Evolutionary conservation across 2,329 filamentous ascomycete species (phyloP), one percentile per base, ranked within the genome.

Genomic region (Penicillium sp.): DNA sequence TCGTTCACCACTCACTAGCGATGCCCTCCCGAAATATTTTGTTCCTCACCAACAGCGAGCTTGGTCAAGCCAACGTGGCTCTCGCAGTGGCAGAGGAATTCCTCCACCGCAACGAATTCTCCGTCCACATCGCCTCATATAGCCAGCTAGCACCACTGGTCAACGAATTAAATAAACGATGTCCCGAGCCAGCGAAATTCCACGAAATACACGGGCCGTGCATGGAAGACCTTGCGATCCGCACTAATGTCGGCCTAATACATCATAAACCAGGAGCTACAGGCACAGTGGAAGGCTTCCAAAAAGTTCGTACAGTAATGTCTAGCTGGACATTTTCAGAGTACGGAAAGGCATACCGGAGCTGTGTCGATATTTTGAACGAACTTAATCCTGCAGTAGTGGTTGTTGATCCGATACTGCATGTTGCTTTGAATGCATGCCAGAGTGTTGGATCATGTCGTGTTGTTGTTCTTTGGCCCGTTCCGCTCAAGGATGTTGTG

Each of bases 51-150:
- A 80, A 77, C 61, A 70, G 72, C 50, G 80, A 82, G 55, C 73
- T 75, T 57, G 80, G 80, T 4, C 77, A 81, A 55, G 75, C 77
- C 19, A 82, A 80, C 62, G 75, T 81, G 25, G 71, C 79, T 35
- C 59, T 83, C 7, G 80, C 80, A 7, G 73, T 77, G 0, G 70
- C 70, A 4, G 70, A 77, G 35, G 78, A 78, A 27, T 67, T 81
- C 0, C 60, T 78, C 1, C 63, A 68, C 4, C 66, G 72, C 6
- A 69, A 71, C 2, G 57, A 75, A 14, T 69, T 77, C 27, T 71
- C 78, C 33, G 65, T 82, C 7, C 79, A 82, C 55, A 70, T 82
- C 26, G 78, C 74, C 3, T 80, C 80, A 0, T 81, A 78, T 57
- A 55, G 64, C 1, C 66, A 68, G 3, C 66, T 81, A 1, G 68